Base-by-base conservation (phyloP, 768 basidiomycete genomes). In the Russula earlei region DNA sequence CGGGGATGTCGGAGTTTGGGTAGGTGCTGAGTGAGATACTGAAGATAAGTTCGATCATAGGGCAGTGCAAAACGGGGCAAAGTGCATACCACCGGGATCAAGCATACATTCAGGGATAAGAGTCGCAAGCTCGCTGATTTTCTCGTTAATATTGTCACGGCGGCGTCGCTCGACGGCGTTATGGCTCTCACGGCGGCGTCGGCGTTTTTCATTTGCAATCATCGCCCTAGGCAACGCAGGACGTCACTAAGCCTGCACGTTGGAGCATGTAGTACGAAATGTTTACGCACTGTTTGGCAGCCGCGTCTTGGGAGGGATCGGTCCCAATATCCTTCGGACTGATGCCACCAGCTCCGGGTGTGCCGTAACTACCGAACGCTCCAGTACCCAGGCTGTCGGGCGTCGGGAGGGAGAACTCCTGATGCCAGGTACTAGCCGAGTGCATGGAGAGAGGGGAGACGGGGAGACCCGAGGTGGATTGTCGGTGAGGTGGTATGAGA, bases 101-200 rank as follows among this genome's bases (percentile, higher is more conserved):
- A 92, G 74, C 70, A 93, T 76, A 64, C 84, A 84, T 67, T 91
- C 91, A 1, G 92, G 92, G 58, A 96, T 86, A 43, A 96, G 75
- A 20, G 85, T 85, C 19, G 92, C 87, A 1, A 96, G 79, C 68
- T 96, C 92, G 37, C 80, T 79, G 63, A 96, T 96, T 70, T 91
- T 90, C 72, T 96, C 92, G 70, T 96, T 96, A 68, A 96, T 96
- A 68, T 93, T 94, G 66, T 96, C 92, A 46, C 92, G 69, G 57
- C 92, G 66, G 25, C 92, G 71, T 17, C 92, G 75, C 73, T 96
- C 92, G 61, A 96, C 92, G 2, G 91, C 91, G 63, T 96, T 96
- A 67, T 96, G 92, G 8, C 82, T 85, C 70, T 94, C 92, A 56
- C 92, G 71, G 47, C 92, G 71, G 34, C 89, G 73, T 2, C 90